Base-by-base conservation (phyloP, 2,329 filamentous ascomycete species). In the Exophiala mesophila region DNA sequence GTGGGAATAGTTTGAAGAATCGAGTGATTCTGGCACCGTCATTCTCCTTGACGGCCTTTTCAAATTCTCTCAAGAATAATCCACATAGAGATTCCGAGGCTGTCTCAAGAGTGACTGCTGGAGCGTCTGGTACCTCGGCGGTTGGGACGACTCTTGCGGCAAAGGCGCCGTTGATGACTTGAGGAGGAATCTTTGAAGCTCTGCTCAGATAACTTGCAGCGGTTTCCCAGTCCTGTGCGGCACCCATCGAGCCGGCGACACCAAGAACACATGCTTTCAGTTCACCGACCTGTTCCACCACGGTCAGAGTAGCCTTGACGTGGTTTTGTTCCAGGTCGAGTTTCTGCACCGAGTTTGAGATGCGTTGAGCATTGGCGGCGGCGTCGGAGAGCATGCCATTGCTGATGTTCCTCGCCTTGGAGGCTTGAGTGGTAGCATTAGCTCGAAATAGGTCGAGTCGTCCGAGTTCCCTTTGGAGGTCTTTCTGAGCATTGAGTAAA, bases 221-320 rank as follows among this genome's bases (percentile, higher is more conserved):
- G 3, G 88, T 92, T 65, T 98, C 92, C 92, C 92, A 98, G 68
- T 98, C 92, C 65, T 98, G 92, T 30, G 92, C 88, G 3, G 89
- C 90, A 23, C 90, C 92, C 92, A 98, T 98, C 46, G 86, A 94
- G 13, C 89, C 92, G 18, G 90, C 82, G 8, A 97, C 89, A 31
- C 92, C 92, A 47, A 96, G 80, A 24, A 97, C 87, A 62, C 92
- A 98, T 6, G 92, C 86, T 68, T 97, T 97, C 53, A 98, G 82
- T 72, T 98, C 92, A 4, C 87, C 85, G 10, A 98, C 90, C 68
- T 96, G 89, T 65, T 97, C 90, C 8, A 97, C 92, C 3, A 97
- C 88, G 6, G 83, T 77, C 44, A 98, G 70, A 0, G 92, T 97
- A 37, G 88, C 83, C 63, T 92, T 89, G 6, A 98, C 90, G 19